Conservation (phyloP, 805 yeast species). For the Ogataea nonfermentans region DNA sequence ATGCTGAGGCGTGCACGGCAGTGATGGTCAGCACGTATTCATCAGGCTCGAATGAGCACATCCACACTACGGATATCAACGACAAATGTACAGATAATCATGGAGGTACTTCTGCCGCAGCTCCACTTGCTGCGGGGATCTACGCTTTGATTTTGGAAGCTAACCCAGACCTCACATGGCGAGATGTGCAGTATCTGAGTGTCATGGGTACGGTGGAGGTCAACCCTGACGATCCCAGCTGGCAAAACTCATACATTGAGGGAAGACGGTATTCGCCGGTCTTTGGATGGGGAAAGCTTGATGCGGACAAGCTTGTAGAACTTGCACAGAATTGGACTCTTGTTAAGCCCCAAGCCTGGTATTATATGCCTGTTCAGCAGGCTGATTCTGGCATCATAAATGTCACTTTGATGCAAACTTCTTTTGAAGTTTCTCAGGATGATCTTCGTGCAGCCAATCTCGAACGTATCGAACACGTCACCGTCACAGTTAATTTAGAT, state of each 20-base stretch:
- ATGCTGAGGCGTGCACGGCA: conserved; percentile 92
- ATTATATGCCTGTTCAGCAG: conserved; percentile 43
- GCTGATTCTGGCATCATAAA: conserved; percentile 32
- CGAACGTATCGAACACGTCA: conserved; percentile 79
- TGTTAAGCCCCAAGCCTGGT: conserved; percentile 93
- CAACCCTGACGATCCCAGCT: conserved; percentile 62
- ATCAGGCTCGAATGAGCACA: conserved; percentile 86
- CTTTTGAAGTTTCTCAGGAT: conserved; percentile 45
- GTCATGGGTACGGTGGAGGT: conserved; percentile 70
- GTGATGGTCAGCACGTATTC: conserved; percentile 92
- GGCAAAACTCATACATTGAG: conserved; percentile 67
- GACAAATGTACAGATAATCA: conserved; percentile 68
- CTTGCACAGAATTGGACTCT: conserved; percentile 70
- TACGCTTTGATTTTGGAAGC: conserved; percentile 79
- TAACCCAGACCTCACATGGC: conserved; percentile 89
- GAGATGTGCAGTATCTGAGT: conserved; percentile 87
- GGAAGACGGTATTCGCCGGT: conserved; percentile 73
- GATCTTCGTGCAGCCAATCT: conserved; percentile 57
- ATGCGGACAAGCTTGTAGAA: conserved; percentile 72
- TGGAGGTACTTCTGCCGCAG: conserved; percentile 99
- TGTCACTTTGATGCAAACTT: conserved; percentile 27
- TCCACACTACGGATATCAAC: conserved; percentile 81
- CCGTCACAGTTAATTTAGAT: conserved; percentile 70
- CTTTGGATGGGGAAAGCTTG: conserved; percentile 91
- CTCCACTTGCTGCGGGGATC: conserved; percentile 97